Base-by-base conservation (phyloP, 2,329 filamentous ascomycete species). In the Colletotrichum liriopes region DNA sequence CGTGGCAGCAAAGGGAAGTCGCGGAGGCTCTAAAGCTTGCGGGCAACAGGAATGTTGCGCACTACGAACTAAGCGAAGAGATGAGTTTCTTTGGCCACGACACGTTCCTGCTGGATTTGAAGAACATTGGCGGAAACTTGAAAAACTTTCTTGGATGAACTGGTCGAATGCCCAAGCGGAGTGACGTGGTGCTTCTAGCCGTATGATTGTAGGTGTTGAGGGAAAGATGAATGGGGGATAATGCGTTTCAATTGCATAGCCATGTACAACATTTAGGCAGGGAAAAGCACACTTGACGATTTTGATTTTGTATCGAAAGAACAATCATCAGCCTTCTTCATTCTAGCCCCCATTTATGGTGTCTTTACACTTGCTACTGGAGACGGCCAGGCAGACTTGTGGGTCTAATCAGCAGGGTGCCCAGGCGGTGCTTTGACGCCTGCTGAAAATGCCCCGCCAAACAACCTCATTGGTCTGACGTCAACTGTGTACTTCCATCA, bases 1-100 rank as follows among this genome's bases (percentile, higher is more conserved):
- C 96, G 0, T 99, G 96, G 96, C 96, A 99, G 84, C 96, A 99
- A 85, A 90, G 94, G 65, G 96, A 99, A 82, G 92, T 99, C 73
- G 96, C 95, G 4, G 92, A 96, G 78, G 93, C 96, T 3, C 85
- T 99, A 74, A 90, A 91, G 72, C 88, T 89, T 43, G 89, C 89
- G 0, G 96, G 96, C 0, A 98, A 98, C 78, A 87, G 90, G 73
- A 90, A 89, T 41, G 95, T 99, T 0, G 92, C 91, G 55, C 95
- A 99, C 82, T 89, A 96, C 18, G 96, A 99, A 84, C 85, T 99
- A 61, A 96, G 95, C 43, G 94, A 98, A 84, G 95, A 98, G 83
- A 90, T 96, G 82, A 98, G 95, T 78, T 84, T 97, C 77, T 99
- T 99, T 80, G 96, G 96, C 0, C 96, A 99, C 79, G 96, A 99